Evolutionary conservation across 1,284 basidiomycete species (phyloP).

Genomic region (Lignosus rhinocerotis): DNA sequence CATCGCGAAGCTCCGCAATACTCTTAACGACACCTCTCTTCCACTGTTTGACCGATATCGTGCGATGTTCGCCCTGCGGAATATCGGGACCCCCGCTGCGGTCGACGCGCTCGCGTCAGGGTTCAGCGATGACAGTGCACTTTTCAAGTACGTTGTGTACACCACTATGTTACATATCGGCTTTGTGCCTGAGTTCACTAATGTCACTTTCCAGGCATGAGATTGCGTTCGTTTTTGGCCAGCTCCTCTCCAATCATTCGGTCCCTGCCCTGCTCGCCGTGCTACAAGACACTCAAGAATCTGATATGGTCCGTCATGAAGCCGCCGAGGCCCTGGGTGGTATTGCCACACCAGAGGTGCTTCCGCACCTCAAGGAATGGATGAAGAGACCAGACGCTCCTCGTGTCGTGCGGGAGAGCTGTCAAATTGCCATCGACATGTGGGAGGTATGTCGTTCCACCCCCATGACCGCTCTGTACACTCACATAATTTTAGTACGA

Average conservation of each 20-base stretch:
- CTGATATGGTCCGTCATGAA: constrained; percentile 98
- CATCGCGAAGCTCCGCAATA: constrained; percentile 60
- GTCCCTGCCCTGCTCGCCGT: constrained; percentile 85
- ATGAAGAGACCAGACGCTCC: constrained; percentile 79
- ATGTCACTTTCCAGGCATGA: constrained; percentile 69
- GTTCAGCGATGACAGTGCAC: constrained; percentile 82
- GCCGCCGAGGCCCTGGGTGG: constrained; percentile 98
- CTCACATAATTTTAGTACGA: constrained; percentile 63
- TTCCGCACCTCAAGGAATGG: constrained; percentile 88
- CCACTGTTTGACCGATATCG: constrained; percentile 94
- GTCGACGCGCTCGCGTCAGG: constrained; percentile 91
- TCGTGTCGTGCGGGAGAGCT: constrained; percentile 92
- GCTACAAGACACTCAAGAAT: constrained; percentile 73
- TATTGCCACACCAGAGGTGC: constrained; percentile 90
- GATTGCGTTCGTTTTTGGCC: constrained; percentile 97
- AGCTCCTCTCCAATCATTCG: constrained; percentile 87
- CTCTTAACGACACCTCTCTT: constrained; percentile 68
- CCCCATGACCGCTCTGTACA: background rate
- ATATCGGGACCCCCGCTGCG: constrained; percentile 80
- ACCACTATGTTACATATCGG: background rate
- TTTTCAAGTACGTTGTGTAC: constrained; percentile 76
- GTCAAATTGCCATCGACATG: constrained; percentile 97
- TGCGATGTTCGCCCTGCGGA: constrained; percentile 97
- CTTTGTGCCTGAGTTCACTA: background rate
- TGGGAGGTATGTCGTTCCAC: constrained; percentile 69